Conservation (phyloP, 2,329 filamentous ascomycete species). For the Iodosphaeria phyllophila region DNA sequence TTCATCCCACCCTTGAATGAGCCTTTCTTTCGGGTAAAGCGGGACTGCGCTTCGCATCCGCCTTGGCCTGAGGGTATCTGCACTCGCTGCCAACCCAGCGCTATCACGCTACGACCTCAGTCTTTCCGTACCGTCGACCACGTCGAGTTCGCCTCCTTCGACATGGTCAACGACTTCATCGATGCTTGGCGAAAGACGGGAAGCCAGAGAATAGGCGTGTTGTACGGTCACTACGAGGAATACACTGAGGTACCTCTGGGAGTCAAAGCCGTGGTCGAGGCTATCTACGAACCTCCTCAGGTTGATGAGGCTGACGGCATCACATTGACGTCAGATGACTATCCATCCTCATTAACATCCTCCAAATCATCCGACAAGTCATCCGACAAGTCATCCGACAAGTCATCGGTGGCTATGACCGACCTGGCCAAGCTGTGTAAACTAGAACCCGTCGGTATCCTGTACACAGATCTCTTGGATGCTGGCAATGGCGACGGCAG, state of each 20-base stretch:
- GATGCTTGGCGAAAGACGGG: slow-evolving; percentile 84
- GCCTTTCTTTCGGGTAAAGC: slow-evolving; percentile 77
- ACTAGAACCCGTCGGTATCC: slow-evolving; percentile 73
- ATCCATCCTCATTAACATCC: no score
- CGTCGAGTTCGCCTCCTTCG: slow-evolving; percentile 79
- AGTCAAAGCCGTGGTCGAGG: slow-evolving; percentile 87
- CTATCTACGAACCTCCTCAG: slow-evolving; percentile 92
- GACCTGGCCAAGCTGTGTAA: slow-evolving; percentile 68
- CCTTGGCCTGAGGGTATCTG: slow-evolving; percentile 94
- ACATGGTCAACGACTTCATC: slow-evolving; percentile 75
- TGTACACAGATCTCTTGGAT: slow-evolving; percentile 85
- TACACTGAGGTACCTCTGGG: slow-evolving; percentile 87
- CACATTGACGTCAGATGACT: slow-evolving; percentile 67
- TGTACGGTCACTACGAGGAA: slow-evolving; percentile 81
- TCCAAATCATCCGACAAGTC: no score
- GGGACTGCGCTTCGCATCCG: slow-evolving; percentile 79
- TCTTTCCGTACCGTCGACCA: slow-evolving; percentile 95
- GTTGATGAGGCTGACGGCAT: slow-evolving; percentile 77
- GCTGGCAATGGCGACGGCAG: slow-evolving; percentile 64
- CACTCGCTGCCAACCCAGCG: slow-evolving; percentile 93
- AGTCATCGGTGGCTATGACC: no score
- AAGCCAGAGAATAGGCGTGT: slow-evolving; percentile 65
- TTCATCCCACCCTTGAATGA: slow-evolving; percentile 92
- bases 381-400: no score
- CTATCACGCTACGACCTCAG: slow-evolving; percentile 88